phyloP scores from a whole-genome alignment of 495 filamentous ascomycete genomes.

The Xylaria bambusicola region DNA sequence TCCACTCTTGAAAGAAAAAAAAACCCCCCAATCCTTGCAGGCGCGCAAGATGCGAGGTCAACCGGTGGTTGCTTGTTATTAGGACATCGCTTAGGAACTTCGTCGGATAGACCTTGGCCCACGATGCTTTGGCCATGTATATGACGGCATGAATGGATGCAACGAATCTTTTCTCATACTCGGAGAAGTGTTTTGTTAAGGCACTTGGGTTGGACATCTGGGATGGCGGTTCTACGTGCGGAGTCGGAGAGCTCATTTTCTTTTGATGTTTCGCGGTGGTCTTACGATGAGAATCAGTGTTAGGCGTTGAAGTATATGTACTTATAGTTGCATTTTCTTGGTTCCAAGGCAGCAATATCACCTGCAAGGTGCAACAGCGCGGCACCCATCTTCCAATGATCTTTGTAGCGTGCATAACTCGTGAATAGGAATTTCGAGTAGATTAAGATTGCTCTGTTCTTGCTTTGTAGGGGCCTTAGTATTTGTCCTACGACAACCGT shows the following conservation, averaged over 20 bases:
- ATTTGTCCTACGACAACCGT: not conserved
- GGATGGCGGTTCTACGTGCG: slow-evolving; percentile 18
- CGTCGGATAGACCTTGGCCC: not conserved
- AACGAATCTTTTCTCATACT: slow-evolving; percentile 31
- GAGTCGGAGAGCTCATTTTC: slow-evolving; percentile 17
- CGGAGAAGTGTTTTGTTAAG: slow-evolving; percentile 23
- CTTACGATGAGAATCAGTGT: slow-evolving; percentile 7
- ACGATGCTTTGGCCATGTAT: slow-evolving; percentile 21
- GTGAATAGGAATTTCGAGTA: not conserved
- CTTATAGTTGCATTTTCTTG: slow-evolving; percentile 8
- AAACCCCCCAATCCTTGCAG: not conserved
- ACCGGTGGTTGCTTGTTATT: slow-evolving; percentile 7
- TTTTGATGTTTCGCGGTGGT: slow-evolving; percentile 15
- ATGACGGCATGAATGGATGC: slow-evolving; percentile 27
- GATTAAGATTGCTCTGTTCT: too few species aligned
- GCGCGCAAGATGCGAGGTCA: slow-evolving; percentile 2
- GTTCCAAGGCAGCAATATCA: slow-evolving; percentile 4
- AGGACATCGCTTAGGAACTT: slow-evolving; percentile 8
- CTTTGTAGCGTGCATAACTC: not conserved
- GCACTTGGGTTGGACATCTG: slow-evolving; percentile 23
- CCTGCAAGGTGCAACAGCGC: slow-evolving; percentile 11
- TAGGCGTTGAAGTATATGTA: slow-evolving; percentile 21
- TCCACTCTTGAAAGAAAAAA: not conserved
- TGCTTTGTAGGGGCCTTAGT: too few species aligned
- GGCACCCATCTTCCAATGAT: not conserved